phyloP scores from a whole-genome alignment of 306 rosid species.

The Rosa multiflora region DNA sequence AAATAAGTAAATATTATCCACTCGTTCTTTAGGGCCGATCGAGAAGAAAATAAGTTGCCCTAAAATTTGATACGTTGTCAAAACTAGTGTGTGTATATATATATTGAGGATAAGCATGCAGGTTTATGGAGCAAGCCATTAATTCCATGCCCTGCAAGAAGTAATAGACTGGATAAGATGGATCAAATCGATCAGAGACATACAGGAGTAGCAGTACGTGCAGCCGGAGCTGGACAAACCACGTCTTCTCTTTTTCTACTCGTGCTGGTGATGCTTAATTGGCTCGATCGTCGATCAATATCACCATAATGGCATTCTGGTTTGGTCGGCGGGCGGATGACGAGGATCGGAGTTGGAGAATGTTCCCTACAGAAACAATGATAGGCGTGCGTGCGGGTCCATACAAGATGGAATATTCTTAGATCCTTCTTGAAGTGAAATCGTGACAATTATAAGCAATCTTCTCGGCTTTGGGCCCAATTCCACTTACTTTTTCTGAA shows the following conservation, averaged over 20 bases:
- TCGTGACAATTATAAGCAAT: background rate
- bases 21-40: background rate
- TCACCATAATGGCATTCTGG: background rate
- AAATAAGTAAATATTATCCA: background rate
- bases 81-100: background rate
- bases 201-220: background rate
- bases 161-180: background rate
- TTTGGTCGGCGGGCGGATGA: conserved; percentile 1
- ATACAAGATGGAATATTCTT: background rate
- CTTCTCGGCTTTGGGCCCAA: too few species aligned
- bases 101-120: background rate
- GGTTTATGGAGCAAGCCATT: background rate
- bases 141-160: background rate
- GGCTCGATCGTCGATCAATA: background rate
- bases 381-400: background rate
- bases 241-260: background rate
- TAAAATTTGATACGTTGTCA: background rate
- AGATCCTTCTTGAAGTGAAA: background rate
- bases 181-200: background rate
- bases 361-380: background rate
- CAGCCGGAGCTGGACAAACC: background rate
- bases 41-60: background rate
- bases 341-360: conserved; percentile 1
- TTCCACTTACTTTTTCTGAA: too few species aligned
- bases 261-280: background rate